Base-by-base conservation (phyloP, 305 asterid species). In the Lippia alba region DNA sequence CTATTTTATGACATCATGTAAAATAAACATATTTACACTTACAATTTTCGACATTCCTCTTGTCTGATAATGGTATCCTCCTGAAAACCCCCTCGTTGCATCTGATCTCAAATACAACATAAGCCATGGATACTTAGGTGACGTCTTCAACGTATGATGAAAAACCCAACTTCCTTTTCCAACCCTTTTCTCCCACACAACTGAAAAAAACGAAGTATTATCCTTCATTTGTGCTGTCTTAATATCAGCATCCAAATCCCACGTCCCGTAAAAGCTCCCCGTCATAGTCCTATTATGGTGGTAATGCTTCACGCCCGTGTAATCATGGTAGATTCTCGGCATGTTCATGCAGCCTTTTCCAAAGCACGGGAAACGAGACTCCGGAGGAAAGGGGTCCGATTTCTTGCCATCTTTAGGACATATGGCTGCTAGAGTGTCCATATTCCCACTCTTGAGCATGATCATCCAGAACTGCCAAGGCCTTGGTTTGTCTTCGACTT, bases 391-490 rank as follows among this genome's bases (percentile, higher is more conserved):
- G 65, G 90, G 85, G 2, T 71, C 55, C 9, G 77, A 17, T 64
- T 78, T 82, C 19, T 71, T 59, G 8, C 90, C 87, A n/a, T 85
- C 77, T 74, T 80, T 64, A 0, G 87, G 90, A 59, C 90, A 85
- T 72, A n/a, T 80, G 33, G 83, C 90, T 11, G 90, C 87, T 15
- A n/a, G 60, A 15, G 86, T 85, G 41, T 85, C 90, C 90, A 85
- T 78, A 16, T 82, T 85, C 11, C 89, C 85, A 78, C 81, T 84
- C 79, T 84, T 84, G 12, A 84, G 76, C 89, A 84, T 84, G 56
- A 84, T 73, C 89, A 84, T 82, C 89, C 89, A 82, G 56, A 84
- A 84, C 30, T 84, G 85, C 87, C 89, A 84, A 45, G 89, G 86
- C 4, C 65, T 57, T 5, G 85, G 84, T 1, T 64, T 55, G 80